A percentile compares a stretch with the other conserved stretches of the same genome.
Evolutionary conservation across 2,329 filamentous ascomycete genomes (phyloP).

Genomic region (Paraphoma chrysanthemicola): DNA sequence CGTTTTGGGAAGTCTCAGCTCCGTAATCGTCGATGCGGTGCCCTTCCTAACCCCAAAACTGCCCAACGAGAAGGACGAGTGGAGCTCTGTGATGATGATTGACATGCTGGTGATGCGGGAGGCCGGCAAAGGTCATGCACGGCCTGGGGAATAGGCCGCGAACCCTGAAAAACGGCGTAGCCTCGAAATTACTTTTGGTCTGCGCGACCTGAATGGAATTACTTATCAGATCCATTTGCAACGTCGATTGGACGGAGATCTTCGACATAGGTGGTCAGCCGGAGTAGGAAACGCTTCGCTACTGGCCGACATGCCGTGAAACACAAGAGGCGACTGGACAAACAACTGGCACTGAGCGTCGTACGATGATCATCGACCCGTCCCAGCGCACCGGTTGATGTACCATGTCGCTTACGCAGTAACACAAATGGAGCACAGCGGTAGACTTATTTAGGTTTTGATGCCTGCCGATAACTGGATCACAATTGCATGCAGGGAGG

Average conservation of each 20-base stretch:
- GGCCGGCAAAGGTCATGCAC: slow-evolving; percentile 3
- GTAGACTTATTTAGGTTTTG: slow-evolving; percentile 15
- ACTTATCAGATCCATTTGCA: neutral
- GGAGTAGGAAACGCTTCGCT: slow-evolving; percentile 2
- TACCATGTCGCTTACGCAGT: slow-evolving; percentile 24
- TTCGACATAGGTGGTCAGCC: neutral
- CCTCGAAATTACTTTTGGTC: slow-evolving; percentile 12
- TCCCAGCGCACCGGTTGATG: slow-evolving; percentile 7
- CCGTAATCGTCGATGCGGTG: slow-evolving; percentile 6
- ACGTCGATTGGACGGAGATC: neutral
- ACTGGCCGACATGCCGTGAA: slow-evolving; percentile 11
- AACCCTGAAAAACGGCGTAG: slow-evolving; percentile 10
- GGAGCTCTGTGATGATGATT: slow-evolving; percentile 12
- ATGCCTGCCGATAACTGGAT: slow-evolving; percentile 11
- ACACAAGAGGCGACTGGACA: slow-evolving; percentile 11
- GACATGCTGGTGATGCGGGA: slow-evolving; percentile 10
- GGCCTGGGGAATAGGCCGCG: slow-evolving; percentile 1
- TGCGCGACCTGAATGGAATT: slow-evolving; percentile 2
- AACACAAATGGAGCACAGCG: slow-evolving; percentile 10
- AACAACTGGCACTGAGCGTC: slow-evolving; percentile 14
- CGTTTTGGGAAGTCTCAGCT: slow-evolving; percentile 2
- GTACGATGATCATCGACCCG: slow-evolving; percentile 24
- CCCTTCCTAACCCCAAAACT: slow-evolving; percentile 1
- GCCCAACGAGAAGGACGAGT: slow-evolving; percentile 1
- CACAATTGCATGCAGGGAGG: slow-evolving; percentile 16